Evolutionary conservation across 1,284 basidiomycete species (phyloP), one percentile per base, ranked within the genome.

Genomic region (Ceratobasidium sp.): DNA sequence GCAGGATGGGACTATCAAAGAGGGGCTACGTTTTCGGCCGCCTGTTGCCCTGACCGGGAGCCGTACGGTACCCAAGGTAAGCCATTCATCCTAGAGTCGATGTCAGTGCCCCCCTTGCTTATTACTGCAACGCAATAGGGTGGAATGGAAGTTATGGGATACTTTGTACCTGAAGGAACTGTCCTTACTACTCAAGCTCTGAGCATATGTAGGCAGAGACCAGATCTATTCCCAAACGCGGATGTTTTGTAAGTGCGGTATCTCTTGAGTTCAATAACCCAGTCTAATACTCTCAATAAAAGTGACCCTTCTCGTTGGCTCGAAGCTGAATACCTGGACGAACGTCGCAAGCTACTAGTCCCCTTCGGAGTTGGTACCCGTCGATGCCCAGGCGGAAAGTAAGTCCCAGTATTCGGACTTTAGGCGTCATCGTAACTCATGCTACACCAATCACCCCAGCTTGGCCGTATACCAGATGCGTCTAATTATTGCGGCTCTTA

Each of bases 381-480:
- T 25, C 35, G 35, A 13, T 56, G 54, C 17, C 35, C 54, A 7
- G 54, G 54, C 10, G 54, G 54, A 22, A 40, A 40, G 54, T 56
- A 34, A 31, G 53, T 34, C 13, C 17, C 13, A 32, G n/a, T n/a
- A 15, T n/a, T n/a, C 10, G 20, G 3, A 3, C 53, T 32, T 35
- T 15, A 15, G 7, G 22, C n/a, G n/a, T 3, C 13, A 10, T 15
- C 20, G 15, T 13, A 10, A 5, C 34, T 40, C 10, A 40, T 40
- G 17, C 17, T 40, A 8, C n/a, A 42, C 22, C 17, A 42, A 56
- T 32, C 3, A 27, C 4, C 20, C 20, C 31, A 56, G 54, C 54
- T 35, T 56, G n/a, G 54, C 54, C 29, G n/a, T 56, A 8, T 40
- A 38, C 25, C 35, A 56, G 17, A 56, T 56, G 54, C 35, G 55